Evolutionary conservation across 2,329 filamentous ascomycete genomes (phyloP).

Genomic region (Pseudopyrenochaeta lycopersici): DNA sequence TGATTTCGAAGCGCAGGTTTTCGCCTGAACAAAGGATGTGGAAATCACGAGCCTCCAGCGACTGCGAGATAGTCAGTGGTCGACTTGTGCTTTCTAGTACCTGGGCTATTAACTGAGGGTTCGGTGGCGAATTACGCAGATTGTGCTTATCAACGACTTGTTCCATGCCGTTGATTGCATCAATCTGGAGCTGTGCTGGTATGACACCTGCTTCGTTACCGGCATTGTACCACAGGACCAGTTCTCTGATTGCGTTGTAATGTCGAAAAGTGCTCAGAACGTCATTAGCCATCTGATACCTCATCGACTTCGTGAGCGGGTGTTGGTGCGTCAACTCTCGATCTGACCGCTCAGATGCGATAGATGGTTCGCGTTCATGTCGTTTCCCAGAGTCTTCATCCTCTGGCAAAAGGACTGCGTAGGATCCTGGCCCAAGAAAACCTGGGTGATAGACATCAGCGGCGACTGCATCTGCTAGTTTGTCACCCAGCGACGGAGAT

Average conservation of each 20-base stretch:
- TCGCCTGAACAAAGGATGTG: constrained; percentile 50
- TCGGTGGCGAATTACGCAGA: constrained; percentile 32
- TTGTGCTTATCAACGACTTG: constrained; percentile 44
- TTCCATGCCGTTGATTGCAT: constrained; percentile 41
- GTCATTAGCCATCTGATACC: constrained; percentile 38
- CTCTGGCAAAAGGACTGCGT: constrained; percentile 39
- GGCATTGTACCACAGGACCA: constrained; percentile 33
- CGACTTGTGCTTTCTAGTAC: constrained; percentile 39
- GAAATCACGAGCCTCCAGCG: constrained; percentile 45
- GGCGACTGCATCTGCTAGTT: constrained; percentile 43
- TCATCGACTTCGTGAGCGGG: constrained; percentile 40
- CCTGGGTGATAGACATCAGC: constrained; percentile 42
- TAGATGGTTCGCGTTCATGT: constrained; percentile 30
- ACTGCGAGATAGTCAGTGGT: constrained; percentile 34
- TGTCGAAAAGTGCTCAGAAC: constrained; percentile 39
- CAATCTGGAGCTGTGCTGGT: constrained; percentile 46
- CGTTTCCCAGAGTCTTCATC: constrained; percentile 29
- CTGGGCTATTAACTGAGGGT: constrained; percentile 30
- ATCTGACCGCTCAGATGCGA: constrained; percentile 36
- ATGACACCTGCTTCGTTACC: constrained; percentile 46
- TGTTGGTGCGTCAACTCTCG: constrained; percentile 41
- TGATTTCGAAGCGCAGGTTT: constrained; percentile 50
- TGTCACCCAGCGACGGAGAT: constrained; percentile 27
- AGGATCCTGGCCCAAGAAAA: constrained; percentile 46
- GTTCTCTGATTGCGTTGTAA: constrained; percentile 33